phyloP scores from a whole-genome alignment of 2,329 filamentous ascomycete genomes.

The Aurifilum marmelostoma region DNA sequence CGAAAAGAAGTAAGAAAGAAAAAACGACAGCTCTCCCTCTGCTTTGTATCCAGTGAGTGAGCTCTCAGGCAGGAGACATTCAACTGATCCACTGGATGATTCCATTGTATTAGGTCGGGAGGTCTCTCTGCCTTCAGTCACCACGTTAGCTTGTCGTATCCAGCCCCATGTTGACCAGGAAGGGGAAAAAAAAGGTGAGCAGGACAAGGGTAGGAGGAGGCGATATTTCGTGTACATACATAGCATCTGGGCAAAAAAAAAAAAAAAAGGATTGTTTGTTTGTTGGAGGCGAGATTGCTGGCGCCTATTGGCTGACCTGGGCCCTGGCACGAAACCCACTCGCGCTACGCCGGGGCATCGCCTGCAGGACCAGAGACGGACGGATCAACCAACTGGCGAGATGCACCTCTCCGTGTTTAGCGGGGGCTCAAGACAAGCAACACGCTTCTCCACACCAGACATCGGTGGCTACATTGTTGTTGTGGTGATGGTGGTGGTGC shows the following conservation, averaged over 20 bases:
- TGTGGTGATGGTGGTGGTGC: too few relatives aligned
- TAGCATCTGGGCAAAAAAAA: neutral
- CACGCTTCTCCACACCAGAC: neutral
- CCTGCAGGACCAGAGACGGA: neutral
- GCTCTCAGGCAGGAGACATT: too few relatives aligned
- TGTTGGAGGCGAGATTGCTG: conserved; percentile 16
- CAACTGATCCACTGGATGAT: too few relatives aligned
- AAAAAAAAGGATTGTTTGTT: neutral
- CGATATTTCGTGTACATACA: neutral
- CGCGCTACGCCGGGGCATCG: neutral
- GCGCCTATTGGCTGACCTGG: conserved; percentile 12
- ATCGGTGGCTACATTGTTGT: conserved; percentile 1
- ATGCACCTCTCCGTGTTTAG: conserved; percentile 6
- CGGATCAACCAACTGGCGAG: conserved; percentile 1
- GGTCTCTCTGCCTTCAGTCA: too few relatives aligned
- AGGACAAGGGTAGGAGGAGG: neutral
- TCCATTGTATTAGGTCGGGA: too few relatives aligned
- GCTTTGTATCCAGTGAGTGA: too few relatives aligned
- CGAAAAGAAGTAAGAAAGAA: neutral
- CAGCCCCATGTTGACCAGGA: neutral
- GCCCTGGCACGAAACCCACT: neutral
- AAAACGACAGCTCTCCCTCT: too few relatives aligned
- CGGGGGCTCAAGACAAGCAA: neutral
- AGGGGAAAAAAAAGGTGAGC: neutral
- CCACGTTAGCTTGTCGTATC: neutral